A percentile compares a stretch with the other conserved stretches of the same genome.
These are phyloP conservation scores for Durio zibethinus DNA, from an alignment of 345 rosid genomes.

Conservation along the genomic window DNA sequence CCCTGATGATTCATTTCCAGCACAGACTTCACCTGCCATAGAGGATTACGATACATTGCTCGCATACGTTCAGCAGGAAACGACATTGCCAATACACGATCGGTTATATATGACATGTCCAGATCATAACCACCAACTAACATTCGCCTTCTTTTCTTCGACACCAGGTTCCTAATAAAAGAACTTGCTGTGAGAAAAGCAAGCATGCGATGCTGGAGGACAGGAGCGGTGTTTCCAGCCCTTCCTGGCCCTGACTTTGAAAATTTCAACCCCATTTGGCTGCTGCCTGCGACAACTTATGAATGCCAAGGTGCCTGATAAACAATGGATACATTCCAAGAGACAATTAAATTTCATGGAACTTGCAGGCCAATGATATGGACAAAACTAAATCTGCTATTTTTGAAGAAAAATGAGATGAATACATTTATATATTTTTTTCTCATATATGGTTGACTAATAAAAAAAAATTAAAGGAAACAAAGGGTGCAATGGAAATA, in stretches of 20 bases:
- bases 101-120: conserved; percentile 90
- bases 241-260: conserved; percentile 41
- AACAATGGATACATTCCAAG: neutral
- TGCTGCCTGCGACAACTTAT: neutral
- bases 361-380: neutral
- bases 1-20: conserved; percentile 74
- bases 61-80: conserved; percentile 90
- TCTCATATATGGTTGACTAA: neutral
- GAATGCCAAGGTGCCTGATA: conserved; percentile 12
- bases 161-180: conserved; percentile 75
- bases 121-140: conserved; percentile 84
- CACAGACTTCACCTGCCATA: conserved; percentile 95
- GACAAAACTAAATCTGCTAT: neutral
- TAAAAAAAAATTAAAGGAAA: too few species aligned
- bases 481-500: too few species aligned
- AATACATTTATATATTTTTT: neutral
- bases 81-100: conserved; percentile 74
- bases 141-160: conserved; percentile 77
- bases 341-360: neutral
- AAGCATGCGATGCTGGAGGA: conserved; percentile 38
- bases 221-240: conserved; percentile 22
- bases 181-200: conserved; percentile 50
- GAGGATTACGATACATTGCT: conserved; percentile 83
- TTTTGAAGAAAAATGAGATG: neutral
- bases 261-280: conserved; percentile 67